Evolutionary conservation across 768 basidiomycete species (phyloP), one percentile per base, ranked within the genome.

Genomic region (Solioccasus polychromus): DNA sequence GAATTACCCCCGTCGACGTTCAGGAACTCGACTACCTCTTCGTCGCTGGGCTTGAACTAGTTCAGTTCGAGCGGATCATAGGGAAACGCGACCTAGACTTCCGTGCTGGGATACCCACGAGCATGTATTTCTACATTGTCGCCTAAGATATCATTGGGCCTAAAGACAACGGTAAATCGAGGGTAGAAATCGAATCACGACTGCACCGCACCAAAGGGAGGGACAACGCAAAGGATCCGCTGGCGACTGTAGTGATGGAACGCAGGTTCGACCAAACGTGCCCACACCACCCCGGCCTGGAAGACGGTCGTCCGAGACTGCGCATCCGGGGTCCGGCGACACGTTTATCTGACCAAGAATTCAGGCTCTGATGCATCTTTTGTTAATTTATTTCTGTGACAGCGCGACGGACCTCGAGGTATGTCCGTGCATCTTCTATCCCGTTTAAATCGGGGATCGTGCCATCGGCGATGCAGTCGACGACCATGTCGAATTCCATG

Each of bases 131-230:
- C n/a, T 1, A n/a, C 12, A 8, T 46, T 35, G 6, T 46, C 17
- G 10, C 51, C 51, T 22, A 57, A 51, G 17, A 47, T n/a, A 54
- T 44, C 32, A 50, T 24, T 19, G 51, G 20, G 45, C 48, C 56
- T 57, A n/a, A n/a, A n/a, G n/a, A n/a, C n/a, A 19, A 34, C 8
- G 11, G 20, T 15, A 8, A 4, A 7, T 45, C 14, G 45, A 40
- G 6, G 8, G 17, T 14, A 8, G 17, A 24, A 10, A 17, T 9
- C 1, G 3, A 8, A 23, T 19, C 15, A 5, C 18, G 14, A 34
- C n/a, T n/a, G n/a, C n/a, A 34, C 41, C 47, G 5, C 10, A 54
- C 55, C 45, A 54, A 19, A 22, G 45, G 40, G 24, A 54, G 4
- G 8, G 46, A 35, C 3, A 42, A 46, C 10, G 55, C 41, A 8